phyloP scores from a whole-genome alignment of 2,329 filamentous ascomycete genomes.

The Macroventuria anomochaeta region DNA sequence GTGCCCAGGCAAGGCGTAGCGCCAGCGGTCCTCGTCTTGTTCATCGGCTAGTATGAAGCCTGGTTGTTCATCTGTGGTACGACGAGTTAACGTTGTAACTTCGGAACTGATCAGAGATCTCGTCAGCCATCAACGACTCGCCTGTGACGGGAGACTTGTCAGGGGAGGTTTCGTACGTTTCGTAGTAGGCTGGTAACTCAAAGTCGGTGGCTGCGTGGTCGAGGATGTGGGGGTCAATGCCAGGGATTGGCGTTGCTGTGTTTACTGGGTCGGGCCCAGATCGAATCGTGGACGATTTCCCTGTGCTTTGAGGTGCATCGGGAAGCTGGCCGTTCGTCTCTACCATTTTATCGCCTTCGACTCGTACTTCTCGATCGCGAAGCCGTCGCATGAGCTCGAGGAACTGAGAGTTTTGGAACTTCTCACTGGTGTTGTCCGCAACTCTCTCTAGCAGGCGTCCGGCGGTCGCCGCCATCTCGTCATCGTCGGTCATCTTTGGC shows the following conservation, averaged over 20 bases:
- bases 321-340: slow-evolving; percentile 50
- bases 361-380: slow-evolving; percentile 72
- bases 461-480: slow-evolving; percentile 76
- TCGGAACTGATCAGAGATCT: slow-evolving; percentile 39
- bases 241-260: slow-evolving; percentile 26
- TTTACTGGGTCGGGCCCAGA: background rate
- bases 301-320: background rate
- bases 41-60: slow-evolving; percentile 32
- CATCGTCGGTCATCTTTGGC: slow-evolving; percentile 55
- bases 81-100: slow-evolving; percentile 32
- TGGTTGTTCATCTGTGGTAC: slow-evolving; percentile 26
- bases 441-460: slow-evolving; percentile 73
- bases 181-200: slow-evolving; percentile 36
- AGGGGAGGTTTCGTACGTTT: slow-evolving; percentile 21
- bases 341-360: slow-evolving; percentile 74
- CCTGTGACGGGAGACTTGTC: slow-evolving; percentile 16
- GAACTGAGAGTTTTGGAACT: slow-evolving; percentile 81
- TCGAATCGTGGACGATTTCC: background rate
- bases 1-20: slow-evolving; percentile 28
- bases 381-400: slow-evolving; percentile 77
- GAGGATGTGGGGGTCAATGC: slow-evolving; percentile 39
- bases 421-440: slow-evolving; percentile 70
- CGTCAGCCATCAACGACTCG: slow-evolving; percentile 34
- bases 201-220: slow-evolving; percentile 41
- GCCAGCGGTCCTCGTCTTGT: slow-evolving; percentile 41